Evolutionary conservation across 179 eudicot species (phyloP), one percentile per base, ranked within the genome.

Genomic region (Drosera spatulata): DNA sequence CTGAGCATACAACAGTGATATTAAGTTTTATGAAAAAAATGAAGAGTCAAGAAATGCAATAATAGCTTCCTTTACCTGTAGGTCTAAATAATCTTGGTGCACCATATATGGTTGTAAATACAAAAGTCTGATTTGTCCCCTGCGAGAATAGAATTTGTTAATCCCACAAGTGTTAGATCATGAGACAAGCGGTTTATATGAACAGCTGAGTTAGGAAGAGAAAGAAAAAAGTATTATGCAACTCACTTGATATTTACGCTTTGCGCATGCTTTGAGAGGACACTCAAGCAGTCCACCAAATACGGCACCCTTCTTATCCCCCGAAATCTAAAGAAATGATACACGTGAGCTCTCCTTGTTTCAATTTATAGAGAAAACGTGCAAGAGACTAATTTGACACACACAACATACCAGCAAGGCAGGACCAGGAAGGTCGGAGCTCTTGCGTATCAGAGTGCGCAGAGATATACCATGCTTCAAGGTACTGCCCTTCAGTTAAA

Each of bases 401-500:
- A 57, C 59, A n/a, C 53, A 22, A 55, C 77, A 55, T 88, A 86
- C 95, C 95, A 86, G 75, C 68, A 89, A 71, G 50, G 82, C 79
- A 64, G 88, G 86, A 76, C 95, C 91, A 63, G 80, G 47, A 53
- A 82, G 77, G 58, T 77, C 86, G 60, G 85, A 74, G 65, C 88
- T 84, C 70, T 75, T 86, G 48, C 95, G 83, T 45, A 84, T 67
- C 48, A 88, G 94, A 2, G 96, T 88, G 49, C 81, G 85, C 54
- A 89, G 85, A 39, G 95, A 89, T 79, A 82, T 89, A 67, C 97
- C 97, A 75, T 86, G 78, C 76, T 71, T 89, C 69, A 69, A 61
- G 59, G 91, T 82, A 80, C 95, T 86, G 95, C 95, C 95, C 95
- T 91, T 88, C 91, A 85, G 77, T 84, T 69, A 73, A 80, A 82